Conservation (phyloP, 164 flowering plant species). For the grape (Vitis vinifera) region ASM3070453v1 NC_081818.1:997001-997500, state of each 20-base stretch:
- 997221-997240: background rate
- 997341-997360: too few species aligned
- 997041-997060: too few species aligned
- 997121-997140: background rate
- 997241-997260: background rate
- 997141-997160: background rate
- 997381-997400: too few species aligned
- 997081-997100: background rate
- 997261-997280: background rate
- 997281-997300: background rate
- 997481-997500: too few species aligned
- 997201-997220: background rate
- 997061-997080: background rate
- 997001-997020: conserved; percentile 69
- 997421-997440: too few species aligned
- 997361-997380: too few species aligned
- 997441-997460: too few species aligned
- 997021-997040: conserved; percentile 57
- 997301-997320: background rate
- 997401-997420: too few species aligned
- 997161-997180: background rate
- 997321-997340: too few species aligned
- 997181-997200: background rate
- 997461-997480: too few species aligned
- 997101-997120: background rate